Base-by-base conservation (phyloP, 768 basidiomycete genomes). In the Cystofilobasidium capitatum region DNA sequence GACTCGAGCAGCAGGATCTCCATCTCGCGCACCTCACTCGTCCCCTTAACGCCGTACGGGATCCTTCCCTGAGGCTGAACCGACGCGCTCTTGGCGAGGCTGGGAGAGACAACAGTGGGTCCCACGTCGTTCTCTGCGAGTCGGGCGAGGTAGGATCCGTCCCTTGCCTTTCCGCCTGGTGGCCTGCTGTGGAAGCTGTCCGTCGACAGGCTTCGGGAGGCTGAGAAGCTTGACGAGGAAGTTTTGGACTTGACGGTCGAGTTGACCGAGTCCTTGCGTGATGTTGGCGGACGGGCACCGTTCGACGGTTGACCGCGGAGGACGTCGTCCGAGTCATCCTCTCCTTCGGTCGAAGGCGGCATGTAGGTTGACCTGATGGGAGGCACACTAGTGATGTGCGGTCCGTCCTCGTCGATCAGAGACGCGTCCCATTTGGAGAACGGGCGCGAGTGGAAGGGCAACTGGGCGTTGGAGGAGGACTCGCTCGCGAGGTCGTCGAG, bases 1-100 rank as follows among this genome's bases (percentile, higher is more conserved):
- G 51, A 55, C 51, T 55, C 51, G 51, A 55, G 51, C 26, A 55
- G 51, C 26, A 55, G 51, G 51, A 55, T 31, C 51, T 55, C 51
- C 29, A 55, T 29, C 29, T 55, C 51, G 26, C 51, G 51, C 16
- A 55, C 51, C 7, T 16, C 51, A 20, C 33, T 31, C 51, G 51
- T 6, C 29, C 6, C 13, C 2, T 17, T 26, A 2, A 55, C 51
- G 29, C 16, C 51, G 51, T 55, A 55, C 13, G 51, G 51, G 29
- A 33, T 55, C 13, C 33, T 13, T n/a, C n/a, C n/a, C n/a, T n/a
- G n/a, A n/a, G n/a, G n/a, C n/a, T n/a, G n/a, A n/a, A n/a, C n/a
- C n/a, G n/a, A n/a, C n/a, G n/a, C n/a, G n/a, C n/a, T n/a, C n/a
- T n/a, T n/a, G n/a, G n/a, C n/a, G n/a, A n/a, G n/a, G n/a, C n/a